phyloP scores from a whole-genome alignment of 192 early-diverging fungal species.

The Oehlia diaphana region DNA sequence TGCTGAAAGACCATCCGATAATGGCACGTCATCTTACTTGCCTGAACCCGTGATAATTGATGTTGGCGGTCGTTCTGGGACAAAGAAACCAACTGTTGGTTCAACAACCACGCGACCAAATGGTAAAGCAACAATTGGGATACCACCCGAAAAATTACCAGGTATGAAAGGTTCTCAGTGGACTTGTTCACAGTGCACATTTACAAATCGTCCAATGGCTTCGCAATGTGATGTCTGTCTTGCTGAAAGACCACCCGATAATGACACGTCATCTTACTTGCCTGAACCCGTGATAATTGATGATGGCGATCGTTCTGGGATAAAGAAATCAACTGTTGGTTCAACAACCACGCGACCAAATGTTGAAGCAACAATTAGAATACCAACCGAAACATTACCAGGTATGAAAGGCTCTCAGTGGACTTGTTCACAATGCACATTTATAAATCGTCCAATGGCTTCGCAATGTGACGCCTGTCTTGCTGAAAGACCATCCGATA shows the following conservation, averaged over 20 bases:
- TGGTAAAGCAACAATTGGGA: no score
- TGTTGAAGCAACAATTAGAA: no score
- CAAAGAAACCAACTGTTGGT: no score
- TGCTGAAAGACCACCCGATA: conserved; percentile 26
- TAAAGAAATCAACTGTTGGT: no score
- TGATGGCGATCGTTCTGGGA: no score
- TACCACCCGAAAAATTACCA: background rate
- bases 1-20: conserved; percentile 25
- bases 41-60: background rate
- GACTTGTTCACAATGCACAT: conserved; percentile 59
- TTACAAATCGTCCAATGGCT: conserved; percentile 45
- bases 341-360: no score
- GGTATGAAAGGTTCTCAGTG: conserved; percentile 28
- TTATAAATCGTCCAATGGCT: conserved; percentile 45
- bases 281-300: background rate
- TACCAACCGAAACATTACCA: background rate
- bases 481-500: conserved; percentile 25
- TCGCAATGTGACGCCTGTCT: conserved; percentile 52
- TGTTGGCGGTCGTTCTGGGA: no score
- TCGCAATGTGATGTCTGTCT: conserved; percentile 53
- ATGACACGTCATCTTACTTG: background rate
- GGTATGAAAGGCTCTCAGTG: conserved; percentile 28
- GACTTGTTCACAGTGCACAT: conserved; percentile 59
- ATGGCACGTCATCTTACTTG: background rate
- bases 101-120: no score